Evolutionary conservation across 371 early-diverging fungal genomes (phyloP).

Genomic region (Globomyces sp.): DNA sequence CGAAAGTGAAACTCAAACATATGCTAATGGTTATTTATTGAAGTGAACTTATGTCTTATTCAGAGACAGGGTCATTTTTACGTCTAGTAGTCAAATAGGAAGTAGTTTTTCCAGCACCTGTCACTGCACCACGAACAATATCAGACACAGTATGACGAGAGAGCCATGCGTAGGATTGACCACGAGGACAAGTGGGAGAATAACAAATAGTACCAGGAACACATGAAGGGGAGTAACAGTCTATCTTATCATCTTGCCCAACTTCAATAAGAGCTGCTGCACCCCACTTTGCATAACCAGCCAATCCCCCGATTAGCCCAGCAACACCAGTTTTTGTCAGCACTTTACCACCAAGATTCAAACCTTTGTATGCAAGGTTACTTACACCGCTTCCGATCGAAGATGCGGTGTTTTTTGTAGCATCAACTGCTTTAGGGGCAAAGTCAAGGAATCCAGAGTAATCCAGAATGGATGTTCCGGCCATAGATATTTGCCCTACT

Average conservation of each 20-base stretch:
- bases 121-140: slow-evolving; percentile 35
- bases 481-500: slow-evolving; percentile 37
- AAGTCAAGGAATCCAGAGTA: slow-evolving; percentile 40
- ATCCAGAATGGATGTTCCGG: slow-evolving; percentile 36
- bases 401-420: slow-evolving; percentile 4
- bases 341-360: slow-evolving; percentile 21
- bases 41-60: too few species aligned
- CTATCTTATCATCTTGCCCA: slow-evolving; percentile 31
- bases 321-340: slow-evolving; percentile 34
- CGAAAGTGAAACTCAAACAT: background rate
- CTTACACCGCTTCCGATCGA: slow-evolving; percentile 2
- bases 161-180: slow-evolving; percentile 25
- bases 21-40: too few species aligned
- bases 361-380: slow-evolving; percentile 4
- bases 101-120: slow-evolving; percentile 25
- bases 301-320: slow-evolving; percentile 23
- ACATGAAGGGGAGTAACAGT: slow-evolving; percentile 41
- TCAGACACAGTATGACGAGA: slow-evolving; percentile 29
- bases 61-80: slow-evolving; percentile 6
- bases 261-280: slow-evolving; percentile 35
- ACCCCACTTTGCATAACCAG: slow-evolving; percentile 26
- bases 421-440: slow-evolving; percentile 33
- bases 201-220: slow-evolving; percentile 37
- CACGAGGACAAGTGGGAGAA: slow-evolving; percentile 38
- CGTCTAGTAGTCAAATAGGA: slow-evolving; percentile 19